Evolutionary conservation across 139 green algal genomes (phyloP).

Genomic region (Astrephomene gubernaculifera): DNA sequence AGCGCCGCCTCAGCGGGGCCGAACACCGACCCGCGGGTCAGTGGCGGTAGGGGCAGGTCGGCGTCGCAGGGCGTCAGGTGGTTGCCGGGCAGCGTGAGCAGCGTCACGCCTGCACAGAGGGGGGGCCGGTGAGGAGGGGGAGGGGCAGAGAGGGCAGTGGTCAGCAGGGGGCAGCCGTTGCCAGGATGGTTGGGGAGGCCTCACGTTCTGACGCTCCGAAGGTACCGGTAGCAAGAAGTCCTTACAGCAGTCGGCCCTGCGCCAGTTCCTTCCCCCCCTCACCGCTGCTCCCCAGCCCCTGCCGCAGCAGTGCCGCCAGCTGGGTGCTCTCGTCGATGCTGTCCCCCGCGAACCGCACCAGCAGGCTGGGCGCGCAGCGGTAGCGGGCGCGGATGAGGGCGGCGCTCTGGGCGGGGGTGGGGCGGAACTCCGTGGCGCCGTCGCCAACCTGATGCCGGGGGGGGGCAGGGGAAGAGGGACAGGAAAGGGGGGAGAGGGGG

Average conservation of each 20-base stretch:
- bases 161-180: not conserved
- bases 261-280: not conserved
- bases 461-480: not conserved
- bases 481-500: not conserved
- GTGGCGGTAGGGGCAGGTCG: slow-evolving; percentile 26
- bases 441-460: slow-evolving; percentile 53
- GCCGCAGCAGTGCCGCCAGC: slow-evolving; percentile 45
- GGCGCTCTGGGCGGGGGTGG: slow-evolving; percentile 59
- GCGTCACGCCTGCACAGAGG: slow-evolving; percentile 24
- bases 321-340: slow-evolving; percentile 69
- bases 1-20: slow-evolving; percentile 31
- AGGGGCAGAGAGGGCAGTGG: not conserved
- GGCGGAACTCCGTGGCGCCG: slow-evolving; percentile 66
- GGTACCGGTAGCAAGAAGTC: not conserved
- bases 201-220: not conserved
- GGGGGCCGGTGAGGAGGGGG: not conserved
- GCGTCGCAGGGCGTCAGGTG: slow-evolving; percentile 68
- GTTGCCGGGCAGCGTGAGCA: slow-evolving; percentile 56
- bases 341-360: slow-evolving; percentile 70
- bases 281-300: not conserved
- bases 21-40: slow-evolving; percentile 39
- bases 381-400: slow-evolving; percentile 58
- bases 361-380: slow-evolving; percentile 50
- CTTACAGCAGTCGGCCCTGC: not conserved
- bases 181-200: not conserved